phyloP scores from a whole-genome alignment of 495 filamentous ascomycete species.

The Cercophora newfieldiana region DNA sequence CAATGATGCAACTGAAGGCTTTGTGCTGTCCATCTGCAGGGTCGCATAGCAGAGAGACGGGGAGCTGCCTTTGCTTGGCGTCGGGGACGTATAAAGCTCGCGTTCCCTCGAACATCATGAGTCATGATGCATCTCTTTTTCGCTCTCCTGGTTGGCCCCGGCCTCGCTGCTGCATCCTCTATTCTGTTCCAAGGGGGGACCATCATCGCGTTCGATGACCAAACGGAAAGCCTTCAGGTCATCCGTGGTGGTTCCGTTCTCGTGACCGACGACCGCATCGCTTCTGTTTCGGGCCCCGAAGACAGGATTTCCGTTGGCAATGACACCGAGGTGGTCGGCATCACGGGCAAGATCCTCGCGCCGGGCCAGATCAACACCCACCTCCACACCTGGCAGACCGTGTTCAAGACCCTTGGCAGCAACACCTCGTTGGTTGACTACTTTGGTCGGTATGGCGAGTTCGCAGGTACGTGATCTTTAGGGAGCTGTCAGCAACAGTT shows the following conservation, averaged over 20 bases:
- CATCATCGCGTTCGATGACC: constrained; percentile 42
- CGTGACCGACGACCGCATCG: constrained; percentile 41
- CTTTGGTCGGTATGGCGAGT: constrained; percentile 28
- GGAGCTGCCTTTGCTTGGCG: not conserved
- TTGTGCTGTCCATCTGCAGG: not conserved
- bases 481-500: not conserved
- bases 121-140: not conserved
- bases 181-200: constrained; percentile 42
- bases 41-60: not conserved
- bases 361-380: constrained; percentile 56
- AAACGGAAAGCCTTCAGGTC: constrained; percentile 35
- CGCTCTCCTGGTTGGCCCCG: not conserved
- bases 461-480: constrained; percentile 5
- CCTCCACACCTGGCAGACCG: constrained; percentile 54
- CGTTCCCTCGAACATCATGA: not conserved
- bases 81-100: not conserved
- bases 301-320: constrained; percentile 45
- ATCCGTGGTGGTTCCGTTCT: constrained; percentile 42
- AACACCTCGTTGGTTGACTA: constrained; percentile 37
- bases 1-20: not conserved
- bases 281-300: constrained; percentile 37
- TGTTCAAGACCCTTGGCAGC: constrained; percentile 38
- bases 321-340: constrained; percentile 19
- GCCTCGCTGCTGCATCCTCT: constrained; percentile 21
- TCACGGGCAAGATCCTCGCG: constrained; percentile 36